phyloP scores from a whole-genome alignment of 2,329 filamentous ascomycete genomes.

The Coleophoma crateriformis region DNA sequence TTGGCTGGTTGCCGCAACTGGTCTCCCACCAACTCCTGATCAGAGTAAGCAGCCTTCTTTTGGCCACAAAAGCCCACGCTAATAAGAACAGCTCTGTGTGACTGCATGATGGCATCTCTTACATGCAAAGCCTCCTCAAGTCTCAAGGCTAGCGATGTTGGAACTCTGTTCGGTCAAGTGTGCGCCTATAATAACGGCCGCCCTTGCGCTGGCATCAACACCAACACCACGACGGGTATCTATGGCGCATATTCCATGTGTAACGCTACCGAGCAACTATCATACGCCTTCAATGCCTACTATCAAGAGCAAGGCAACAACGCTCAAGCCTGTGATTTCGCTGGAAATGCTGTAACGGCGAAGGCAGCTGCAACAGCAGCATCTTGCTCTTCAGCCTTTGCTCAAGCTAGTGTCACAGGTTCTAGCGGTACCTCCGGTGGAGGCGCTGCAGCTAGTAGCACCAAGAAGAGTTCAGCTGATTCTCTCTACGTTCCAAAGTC shows the following conservation, averaged over 20 bases:
- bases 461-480: conserved; percentile 18
- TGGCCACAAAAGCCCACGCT: background rate
- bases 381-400: conserved; percentile 42
- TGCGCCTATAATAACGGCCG: conserved; percentile 40
- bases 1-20: conserved; percentile 39
- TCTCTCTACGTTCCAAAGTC: conserved; percentile 2
- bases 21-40: conserved; percentile 81
- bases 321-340: conserved; percentile 62
- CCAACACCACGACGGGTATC: conserved; percentile 56
- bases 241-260: conserved; percentile 79
- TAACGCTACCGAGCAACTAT: conserved; percentile 62
- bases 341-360: conserved; percentile 54
- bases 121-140: conserved; percentile 58
- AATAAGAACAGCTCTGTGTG: conserved; percentile 56
- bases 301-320: conserved; percentile 23
- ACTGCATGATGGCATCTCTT: conserved; percentile 74
- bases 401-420: background rate
- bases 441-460: conserved; percentile 8
- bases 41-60: background rate
- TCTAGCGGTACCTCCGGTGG: background rate
- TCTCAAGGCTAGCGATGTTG: conserved; percentile 52
- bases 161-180: conserved; percentile 54
- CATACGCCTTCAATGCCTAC: conserved; percentile 67
- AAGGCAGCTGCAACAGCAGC: conserved; percentile 46
- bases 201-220: conserved; percentile 12